A percentile compares a stretch with the other conserved stretches of the same genome.
Conservation (phyloP, 805 yeast genomes). For the Yarrowia sp. region DNA sequence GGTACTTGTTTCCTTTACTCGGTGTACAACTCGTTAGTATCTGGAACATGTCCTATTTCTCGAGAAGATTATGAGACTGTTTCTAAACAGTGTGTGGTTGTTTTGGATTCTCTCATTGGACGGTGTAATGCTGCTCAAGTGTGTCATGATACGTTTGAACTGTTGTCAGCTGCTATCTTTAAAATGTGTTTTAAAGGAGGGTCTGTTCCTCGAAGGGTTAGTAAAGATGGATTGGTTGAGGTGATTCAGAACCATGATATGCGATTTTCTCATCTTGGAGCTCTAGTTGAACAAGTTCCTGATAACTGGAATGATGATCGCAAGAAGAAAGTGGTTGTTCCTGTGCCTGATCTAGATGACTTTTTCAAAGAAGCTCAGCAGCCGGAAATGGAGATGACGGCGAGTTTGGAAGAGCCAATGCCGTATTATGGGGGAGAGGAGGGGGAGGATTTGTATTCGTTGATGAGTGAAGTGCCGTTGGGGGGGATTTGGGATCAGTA, state of each 20-base stretch:
- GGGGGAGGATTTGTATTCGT: not conserved
- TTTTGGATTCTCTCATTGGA: constrained; percentile 59
- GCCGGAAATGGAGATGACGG: not conserved
- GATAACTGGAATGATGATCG: constrained; percentile 7
- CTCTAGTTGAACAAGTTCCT: constrained; percentile 8
- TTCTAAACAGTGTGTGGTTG: constrained; percentile 47
- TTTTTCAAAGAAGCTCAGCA: constrained; percentile 5
- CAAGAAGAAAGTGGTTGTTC: not conserved
- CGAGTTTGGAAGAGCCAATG: not conserved
- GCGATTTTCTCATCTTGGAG: constrained; percentile 7
- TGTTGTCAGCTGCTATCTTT: constrained; percentile 63
- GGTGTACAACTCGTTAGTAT: constrained; percentile 55
- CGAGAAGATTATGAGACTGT: constrained; percentile 52
- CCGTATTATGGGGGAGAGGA: not conserved
- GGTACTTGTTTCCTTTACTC: constrained; percentile 81
- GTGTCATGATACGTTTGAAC: constrained; percentile 69
- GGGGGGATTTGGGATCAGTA: constrained; percentile 19
- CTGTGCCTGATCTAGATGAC: not conserved
- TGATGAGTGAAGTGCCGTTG: constrained; percentile 9
- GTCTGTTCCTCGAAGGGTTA: not conserved
- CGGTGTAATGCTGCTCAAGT: constrained; percentile 75
- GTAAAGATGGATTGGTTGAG: not conserved
- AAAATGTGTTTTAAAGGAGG: constrained; percentile 21
- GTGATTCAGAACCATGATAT: constrained; percentile 1
- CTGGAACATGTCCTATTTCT: constrained; percentile 40